Base-by-base conservation (phyloP, 805 yeast genomes). In the Metschnikowia lochheadii region DNA sequence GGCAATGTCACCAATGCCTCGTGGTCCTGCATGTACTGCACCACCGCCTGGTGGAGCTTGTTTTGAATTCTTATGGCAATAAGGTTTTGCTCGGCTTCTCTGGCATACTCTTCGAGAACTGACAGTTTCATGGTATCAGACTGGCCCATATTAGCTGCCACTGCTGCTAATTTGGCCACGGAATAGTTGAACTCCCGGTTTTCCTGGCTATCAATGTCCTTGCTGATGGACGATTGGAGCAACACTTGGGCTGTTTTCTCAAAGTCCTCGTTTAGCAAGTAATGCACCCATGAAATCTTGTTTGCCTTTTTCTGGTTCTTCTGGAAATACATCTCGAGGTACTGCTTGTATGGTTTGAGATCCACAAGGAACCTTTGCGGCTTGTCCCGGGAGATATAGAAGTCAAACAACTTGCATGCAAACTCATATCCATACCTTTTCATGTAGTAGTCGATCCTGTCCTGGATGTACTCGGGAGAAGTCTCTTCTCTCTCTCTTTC, bases 211-310 rank as follows among this genome's bases (percentile, higher is more conserved):
- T 79, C 81, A 15, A 76, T 77, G 2, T 62, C 53, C 7, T 58
- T 50, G 4, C 50, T 20, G 3, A 73, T 63, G 4, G 76, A 69
- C 26, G 80, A 75, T 1, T 66, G 61, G 3, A 71, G 58, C 31
- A 89, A 67, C 1, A 75, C 70, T 13, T 63, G 58, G 1, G 84
- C 69, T 0, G 90, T 92, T 1, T 65, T 60, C 4, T 47, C 55
- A 61, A 75, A 86, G 8, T 81, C 71, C 3, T 72, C 73, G 53
- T 75, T 80, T 32, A 80, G 63, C 13, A 89, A 64, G 50, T 84
- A 78, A 49, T 80, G 76, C 18, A 89, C 83, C 96, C 96, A 90
- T 2, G 88, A 77, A 45, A 87, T 77, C 38, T 76, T 68, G 4
- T 81, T 75, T 35, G 80, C 78, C 49, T 73, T 72, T 2, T 67